Conservation (phyloP, 441 rosid genomes). For the Macaranga tanarius region DNA sequence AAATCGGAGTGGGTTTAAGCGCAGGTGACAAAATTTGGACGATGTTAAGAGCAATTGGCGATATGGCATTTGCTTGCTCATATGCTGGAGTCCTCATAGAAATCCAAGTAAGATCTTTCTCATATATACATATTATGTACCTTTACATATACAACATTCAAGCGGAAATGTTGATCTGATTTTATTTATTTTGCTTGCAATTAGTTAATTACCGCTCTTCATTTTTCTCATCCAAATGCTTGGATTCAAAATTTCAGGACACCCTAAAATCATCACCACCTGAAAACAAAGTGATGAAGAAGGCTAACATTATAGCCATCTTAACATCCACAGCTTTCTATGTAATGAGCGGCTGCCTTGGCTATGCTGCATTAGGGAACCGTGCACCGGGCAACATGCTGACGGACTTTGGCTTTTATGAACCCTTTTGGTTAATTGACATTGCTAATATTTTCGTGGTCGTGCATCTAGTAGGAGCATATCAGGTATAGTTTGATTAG, state of each 20-base stretch:
- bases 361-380: constrained; percentile 40
- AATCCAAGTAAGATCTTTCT: constrained; percentile 25
- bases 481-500: constrained; percentile 12
- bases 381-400: constrained; percentile 35
- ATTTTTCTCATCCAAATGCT: neutral
- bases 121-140: too few relatives aligned
- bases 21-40: constrained; percentile 30
- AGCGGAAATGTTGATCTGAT: too few relatives aligned
- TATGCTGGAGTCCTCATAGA: constrained; percentile 33
- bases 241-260: constrained; percentile 24
- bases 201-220: neutral
- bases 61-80: constrained; percentile 36
- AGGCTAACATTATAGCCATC: constrained; percentile 28
- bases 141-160: too few relatives aligned
- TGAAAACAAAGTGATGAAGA: constrained; percentile 35
- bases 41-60: constrained; percentile 34
- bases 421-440: constrained; percentile 41
- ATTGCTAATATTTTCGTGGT: constrained; percentile 33
- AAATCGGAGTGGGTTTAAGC: constrained; percentile 24
- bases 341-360: constrained; percentile 36
- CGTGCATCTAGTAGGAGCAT: constrained; percentile 41
- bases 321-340: constrained; percentile 29
- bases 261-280: constrained; percentile 35
- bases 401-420: constrained; percentile 37
- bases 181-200: too few relatives aligned